Evolutionary conservation across 2,329 filamentous ascomycete species (phyloP).

Genomic region (Emmonsiellopsis sp.): DNA sequence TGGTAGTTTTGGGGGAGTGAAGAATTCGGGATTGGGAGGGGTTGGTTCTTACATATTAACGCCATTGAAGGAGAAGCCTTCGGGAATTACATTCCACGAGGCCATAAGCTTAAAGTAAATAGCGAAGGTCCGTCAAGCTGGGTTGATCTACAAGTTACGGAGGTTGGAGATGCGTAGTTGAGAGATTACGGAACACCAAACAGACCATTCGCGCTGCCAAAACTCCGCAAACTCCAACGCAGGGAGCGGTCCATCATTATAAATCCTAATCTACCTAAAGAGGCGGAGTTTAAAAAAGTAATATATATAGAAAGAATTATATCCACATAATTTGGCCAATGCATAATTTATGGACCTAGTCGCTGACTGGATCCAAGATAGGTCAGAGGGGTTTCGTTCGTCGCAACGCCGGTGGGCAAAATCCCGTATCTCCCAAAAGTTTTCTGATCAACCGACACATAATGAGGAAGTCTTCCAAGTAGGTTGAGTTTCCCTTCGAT

Average conservation of each 20-base stretch:
- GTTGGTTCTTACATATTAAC: conserved; percentile 28
- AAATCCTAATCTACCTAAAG: background rate
- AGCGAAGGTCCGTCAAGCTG: background rate
- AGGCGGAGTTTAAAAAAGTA: background rate
- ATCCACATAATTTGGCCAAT: conserved; percentile 3
- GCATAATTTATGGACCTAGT: conserved; percentile 50
- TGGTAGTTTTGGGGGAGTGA: background rate
- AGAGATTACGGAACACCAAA: conserved; percentile 23
- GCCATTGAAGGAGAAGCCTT: conserved; percentile 26
- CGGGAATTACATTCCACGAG: conserved; percentile 14
- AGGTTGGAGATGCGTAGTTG: background rate
- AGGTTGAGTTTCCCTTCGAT: conserved; percentile 83
- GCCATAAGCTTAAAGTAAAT: conserved; percentile 6
- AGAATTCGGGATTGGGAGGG: background rate
- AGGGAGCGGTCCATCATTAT: background rate
- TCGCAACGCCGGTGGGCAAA: conserved; percentile 48
- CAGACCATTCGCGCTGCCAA: conserved; percentile 22
- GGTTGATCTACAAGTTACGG: background rate
- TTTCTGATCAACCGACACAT: conserved; percentile 91
- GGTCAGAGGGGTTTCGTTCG: conserved; percentile 35
- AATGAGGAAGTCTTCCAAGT: conserved; percentile 74
- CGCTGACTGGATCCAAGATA: conserved; percentile 52
- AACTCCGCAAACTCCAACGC: background rate
- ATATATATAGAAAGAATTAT: conserved; percentile 4
- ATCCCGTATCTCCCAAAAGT: conserved; percentile 89